phyloP scores from a whole-genome alignment of 2,329 filamentous ascomycete species.

The Cladosporium sp. region DNA sequence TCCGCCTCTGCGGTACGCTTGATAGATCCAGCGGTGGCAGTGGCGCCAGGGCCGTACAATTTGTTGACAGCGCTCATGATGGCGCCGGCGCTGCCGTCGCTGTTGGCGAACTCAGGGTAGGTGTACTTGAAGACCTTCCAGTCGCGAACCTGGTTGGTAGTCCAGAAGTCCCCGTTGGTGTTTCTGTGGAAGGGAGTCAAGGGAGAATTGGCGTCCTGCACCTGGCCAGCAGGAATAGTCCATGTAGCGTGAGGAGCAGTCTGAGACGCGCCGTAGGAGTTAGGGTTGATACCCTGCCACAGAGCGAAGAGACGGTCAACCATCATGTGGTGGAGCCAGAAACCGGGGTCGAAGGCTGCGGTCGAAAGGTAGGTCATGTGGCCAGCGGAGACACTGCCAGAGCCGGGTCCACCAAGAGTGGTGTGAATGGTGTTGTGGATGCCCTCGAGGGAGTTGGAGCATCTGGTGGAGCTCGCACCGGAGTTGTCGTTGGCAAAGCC shows the following conservation, averaged over 20 bases:
- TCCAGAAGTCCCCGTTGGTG: slow-evolving; percentile 64
- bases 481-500: slow-evolving; percentile 35
- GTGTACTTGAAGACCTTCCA: slow-evolving; percentile 66
- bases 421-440: slow-evolving; percentile 40
- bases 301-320: slow-evolving; percentile 37
- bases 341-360: slow-evolving; percentile 36
- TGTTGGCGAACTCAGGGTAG: slow-evolving; percentile 65
- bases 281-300: slow-evolving; percentile 32
- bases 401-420: slow-evolving; percentile 29
- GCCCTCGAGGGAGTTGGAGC: slow-evolving; percentile 37
- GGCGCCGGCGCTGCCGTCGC: slow-evolving; percentile 39
- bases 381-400: slow-evolving; percentile 21
- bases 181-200: slow-evolving; percentile 64
- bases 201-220: slow-evolving; percentile 20
- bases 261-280: slow-evolving; percentile 21
- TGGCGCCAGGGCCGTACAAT: slow-evolving; percentile 53
- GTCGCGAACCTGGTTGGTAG: slow-evolving; percentile 60
- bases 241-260: slow-evolving; percentile 20
- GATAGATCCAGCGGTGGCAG: slow-evolving; percentile 36
- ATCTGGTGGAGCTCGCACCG: slow-evolving; percentile 24
- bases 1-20: slow-evolving; percentile 26
- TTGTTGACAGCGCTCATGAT: slow-evolving; percentile 52
- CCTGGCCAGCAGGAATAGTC: slow-evolving; percentile 22
- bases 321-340: slow-evolving; percentile 39
- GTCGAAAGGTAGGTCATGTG: slow-evolving; percentile 37